Evolutionary conservation across 352 stramenopile genomes (phyloP).

Genomic region (Thalassiosira ordinaria): DNA sequence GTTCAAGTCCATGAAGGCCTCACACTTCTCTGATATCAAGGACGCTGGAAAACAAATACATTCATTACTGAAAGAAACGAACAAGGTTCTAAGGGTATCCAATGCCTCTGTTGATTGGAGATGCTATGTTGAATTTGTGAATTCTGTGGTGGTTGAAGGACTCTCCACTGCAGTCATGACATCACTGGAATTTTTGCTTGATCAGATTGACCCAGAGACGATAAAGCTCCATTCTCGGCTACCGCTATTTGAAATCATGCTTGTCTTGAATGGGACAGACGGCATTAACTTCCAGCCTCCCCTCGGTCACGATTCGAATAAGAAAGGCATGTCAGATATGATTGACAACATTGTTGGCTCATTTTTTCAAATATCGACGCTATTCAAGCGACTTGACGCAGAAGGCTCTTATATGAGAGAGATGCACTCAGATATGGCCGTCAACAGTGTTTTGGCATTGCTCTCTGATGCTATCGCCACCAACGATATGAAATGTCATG

Average conservation of each 20-base stretch:
- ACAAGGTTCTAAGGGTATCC: slow-evolving; percentile 91
- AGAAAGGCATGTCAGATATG: slow-evolving; percentile 93
- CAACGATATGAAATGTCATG: slow-evolving; percentile 92
- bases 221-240: slow-evolving; percentile 83
- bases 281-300: slow-evolving; percentile 79
- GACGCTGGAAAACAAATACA: slow-evolving; percentile 95
- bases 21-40: slow-evolving; percentile 94
- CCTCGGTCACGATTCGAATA: slow-evolving; percentile 81
- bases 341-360: slow-evolving; percentile 96
- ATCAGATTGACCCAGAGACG: slow-evolving; percentile 91
- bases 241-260: slow-evolving; percentile 96
- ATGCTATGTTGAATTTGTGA: slow-evolving; percentile 97
- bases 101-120: slow-evolving; percentile 95
- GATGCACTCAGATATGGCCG: slow-evolving; percentile 95
- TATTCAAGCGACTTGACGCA: slow-evolving; percentile 95
- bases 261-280: slow-evolving; percentile 90
- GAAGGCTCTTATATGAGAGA: slow-evolving; percentile 97
- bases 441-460: slow-evolving; percentile 92
- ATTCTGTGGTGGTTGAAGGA: slow-evolving; percentile 95
- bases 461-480: slow-evolving; percentile 92
- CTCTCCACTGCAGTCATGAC: slow-evolving; percentile 87
- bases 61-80: slow-evolving; percentile 94
- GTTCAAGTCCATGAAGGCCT: slow-evolving; percentile 92
- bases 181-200: slow-evolving; percentile 91
- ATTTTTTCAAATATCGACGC: slow-evolving; percentile 94